phyloP scores from a whole-genome alignment of 192 early-diverging fungal genomes.

The Coemansia erecta region DNA sequence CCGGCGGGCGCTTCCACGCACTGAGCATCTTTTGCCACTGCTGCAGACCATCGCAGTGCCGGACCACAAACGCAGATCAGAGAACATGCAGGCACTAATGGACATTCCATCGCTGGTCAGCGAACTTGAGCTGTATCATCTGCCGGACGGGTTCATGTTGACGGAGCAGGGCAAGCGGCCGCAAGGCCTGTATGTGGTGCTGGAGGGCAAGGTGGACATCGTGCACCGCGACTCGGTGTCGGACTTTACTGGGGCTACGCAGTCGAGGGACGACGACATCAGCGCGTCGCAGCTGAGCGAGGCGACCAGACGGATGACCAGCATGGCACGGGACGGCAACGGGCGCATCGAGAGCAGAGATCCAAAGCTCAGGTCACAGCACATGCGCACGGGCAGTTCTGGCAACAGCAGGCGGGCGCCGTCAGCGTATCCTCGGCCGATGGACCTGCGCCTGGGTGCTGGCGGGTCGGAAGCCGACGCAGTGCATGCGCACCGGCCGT shows the following conservation, averaged over 20 bases:
- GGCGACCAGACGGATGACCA: conserved; percentile 34
- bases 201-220: conserved; percentile 84
- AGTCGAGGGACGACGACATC: background rate
- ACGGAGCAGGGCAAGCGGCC: conserved; percentile 82
- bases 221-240: conserved; percentile 34
- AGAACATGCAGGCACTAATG: conserved; percentile 17
- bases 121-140: conserved; percentile 73
- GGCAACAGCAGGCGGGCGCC: too few relatives aligned
- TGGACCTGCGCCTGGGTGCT: background rate
- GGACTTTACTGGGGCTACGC: conserved; percentile 33
- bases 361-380: conserved; percentile 5
- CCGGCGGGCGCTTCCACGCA: conserved; percentile 24
- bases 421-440: background rate
- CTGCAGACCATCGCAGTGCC: conserved; percentile 30
- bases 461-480: conserved; percentile 3
- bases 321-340: conserved; percentile 24
- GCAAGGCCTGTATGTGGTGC: conserved; percentile 85
- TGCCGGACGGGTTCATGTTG: conserved; percentile 69
- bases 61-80: conserved; percentile 10
- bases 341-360: conserved; percentile 16
- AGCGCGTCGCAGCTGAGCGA: conserved; percentile 18
- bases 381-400: background rate
- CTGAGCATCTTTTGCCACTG: conserved; percentile 37
- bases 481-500: conserved; percentile 53
- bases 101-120: conserved; percentile 52